Percentiles rank a stretch among this genome's conserved stretches.
These are phyloP conservation scores for Linaria vulgaris DNA, from an alignment of 257 asterid genomes.

Conservation along the genomic window DNA sequence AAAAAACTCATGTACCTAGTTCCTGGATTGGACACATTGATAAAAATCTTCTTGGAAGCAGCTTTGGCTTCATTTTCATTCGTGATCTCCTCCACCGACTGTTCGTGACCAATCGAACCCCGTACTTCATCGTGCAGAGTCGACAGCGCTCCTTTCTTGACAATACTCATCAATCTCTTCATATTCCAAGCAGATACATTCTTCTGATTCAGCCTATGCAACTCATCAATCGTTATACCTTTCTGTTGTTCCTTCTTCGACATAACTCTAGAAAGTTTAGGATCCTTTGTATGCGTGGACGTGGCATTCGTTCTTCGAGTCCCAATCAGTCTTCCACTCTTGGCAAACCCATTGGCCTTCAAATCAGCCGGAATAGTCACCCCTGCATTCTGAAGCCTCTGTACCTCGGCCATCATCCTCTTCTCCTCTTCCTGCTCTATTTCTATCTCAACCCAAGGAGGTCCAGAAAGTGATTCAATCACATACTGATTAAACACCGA, in stretches of 20 bases:
- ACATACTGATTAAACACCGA: too few relatives aligned
- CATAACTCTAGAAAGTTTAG: conserved; percentile 27
- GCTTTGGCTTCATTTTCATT: too few relatives aligned
- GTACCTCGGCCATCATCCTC: too few relatives aligned
- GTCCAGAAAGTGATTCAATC: too few relatives aligned
- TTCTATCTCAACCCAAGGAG: too few relatives aligned
- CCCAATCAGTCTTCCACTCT: conserved; percentile 30
- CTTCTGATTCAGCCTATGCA: conserved; percentile 49
- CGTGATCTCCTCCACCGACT: conserved; percentile 38
- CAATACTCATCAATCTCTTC: conserved; percentile 57
- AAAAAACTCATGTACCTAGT: conserved; percentile 34
- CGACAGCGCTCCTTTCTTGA: conserved; percentile 45
- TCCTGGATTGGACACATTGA: conserved; percentile 44
- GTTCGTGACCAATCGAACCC: conserved; percentile 31
- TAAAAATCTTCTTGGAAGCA: conserved; percentile 33
- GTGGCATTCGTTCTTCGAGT: conserved; percentile 25
- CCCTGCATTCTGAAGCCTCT: too few relatives aligned
- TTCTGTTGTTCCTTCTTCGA: conserved; percentile 38
- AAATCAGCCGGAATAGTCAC: too few relatives aligned
- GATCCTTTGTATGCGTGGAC: conserved; percentile 21
- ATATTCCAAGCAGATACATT: conserved; percentile 57
- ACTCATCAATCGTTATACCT: conserved; percentile 40
- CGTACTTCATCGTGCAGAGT: conserved; percentile 49
- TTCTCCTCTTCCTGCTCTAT: too few relatives aligned
- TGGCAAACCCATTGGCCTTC: too few relatives aligned